phyloP scores from a whole-genome alignment of 768 basidiomycete genomes.

The Naganishia vaughanmartiniae region DNA sequence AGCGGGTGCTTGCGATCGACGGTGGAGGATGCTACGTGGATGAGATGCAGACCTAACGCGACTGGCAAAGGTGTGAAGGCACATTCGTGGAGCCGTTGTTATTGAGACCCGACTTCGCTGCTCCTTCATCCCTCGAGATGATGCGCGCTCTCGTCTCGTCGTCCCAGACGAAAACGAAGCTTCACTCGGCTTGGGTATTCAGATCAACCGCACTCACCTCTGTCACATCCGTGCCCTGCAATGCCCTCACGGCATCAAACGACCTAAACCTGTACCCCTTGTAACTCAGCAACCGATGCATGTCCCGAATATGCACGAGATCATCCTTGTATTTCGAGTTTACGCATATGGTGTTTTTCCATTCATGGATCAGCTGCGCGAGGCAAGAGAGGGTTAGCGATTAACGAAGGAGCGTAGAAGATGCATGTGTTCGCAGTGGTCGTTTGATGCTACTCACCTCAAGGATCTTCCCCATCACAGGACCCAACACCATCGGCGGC shows the following conservation, averaged over 20 bases:
- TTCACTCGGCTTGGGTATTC: no score
- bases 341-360: conserved; percentile 89
- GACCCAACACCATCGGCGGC: conserved; percentile 88
- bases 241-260: conserved; percentile 52
- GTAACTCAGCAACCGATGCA: conserved; percentile 89
- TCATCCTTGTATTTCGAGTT: conserved; percentile 94
- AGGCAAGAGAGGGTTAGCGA: background rate
- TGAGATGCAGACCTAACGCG: no score
- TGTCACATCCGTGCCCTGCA: conserved; percentile 51
- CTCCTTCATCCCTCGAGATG: no score
- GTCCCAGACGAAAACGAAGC: no score
- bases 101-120: no score
- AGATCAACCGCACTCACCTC: conserved; percentile 45
- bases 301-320: conserved; percentile 92
- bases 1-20: no score
- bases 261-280: conserved; percentile 64
- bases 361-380: conserved; percentile 70
- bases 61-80: no score
- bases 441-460: conserved; percentile 54
- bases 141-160: no score
- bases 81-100: no score
- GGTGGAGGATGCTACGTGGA: no score
- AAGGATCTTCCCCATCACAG: conserved; percentile 90
- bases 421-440: background rate
- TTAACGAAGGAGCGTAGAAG: background rate